Evolutionary conservation across 2,329 filamentous ascomycete genomes (phyloP), one percentile per base, ranked within the genome.

Genomic region (Hymenotorrendiella dingleyae): DNA sequence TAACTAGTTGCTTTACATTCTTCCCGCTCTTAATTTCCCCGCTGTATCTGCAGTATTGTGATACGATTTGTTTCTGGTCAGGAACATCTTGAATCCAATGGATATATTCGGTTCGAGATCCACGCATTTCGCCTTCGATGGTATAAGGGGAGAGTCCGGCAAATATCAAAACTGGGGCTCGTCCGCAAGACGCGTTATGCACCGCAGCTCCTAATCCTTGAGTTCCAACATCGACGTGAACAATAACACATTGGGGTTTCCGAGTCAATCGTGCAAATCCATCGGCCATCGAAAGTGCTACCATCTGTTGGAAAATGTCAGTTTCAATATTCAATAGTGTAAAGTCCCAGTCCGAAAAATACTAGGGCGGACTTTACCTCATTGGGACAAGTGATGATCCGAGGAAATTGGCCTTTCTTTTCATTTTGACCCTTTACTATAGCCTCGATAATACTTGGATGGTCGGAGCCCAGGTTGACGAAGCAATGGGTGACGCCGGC

Each of bases 31-130:
- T 85, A 60, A 88, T 78, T 61, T 88, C 84, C 2, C 71, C 80
- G 0, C 74, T 70, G 52, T 86, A 87, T 28, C 84, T 71, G 57
- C 84, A 87, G 56, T 87, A 88, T 59, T 87, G 83, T 0, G 72
- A 67, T 6, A 88, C 73, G 36, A 88, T 86, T 54, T 78, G 73
- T 57, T 83, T 84, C 61, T 88, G 84, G 54, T 88, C 83, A 0
- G 79, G 83, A 3, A 86, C 79, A 61, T 88, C 83, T 56, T 88
- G 84, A 22, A 87, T 82, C 82, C 82, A 88, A 56, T 88, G 83
- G 53, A 86, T 86, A 55, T 85, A 87, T 61, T 88, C 84, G 0
- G 83, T 86, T 43, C 84, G 66, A 1, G 74, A 80, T 1, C 84
- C 84, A 5, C 78, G 69, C 62, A 81, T 75, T 61, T 87, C 83